Evolutionary conservation across 2,329 filamentous ascomycete genomes (phyloP).

Genomic region (Ceratocystis ficicola): DNA sequence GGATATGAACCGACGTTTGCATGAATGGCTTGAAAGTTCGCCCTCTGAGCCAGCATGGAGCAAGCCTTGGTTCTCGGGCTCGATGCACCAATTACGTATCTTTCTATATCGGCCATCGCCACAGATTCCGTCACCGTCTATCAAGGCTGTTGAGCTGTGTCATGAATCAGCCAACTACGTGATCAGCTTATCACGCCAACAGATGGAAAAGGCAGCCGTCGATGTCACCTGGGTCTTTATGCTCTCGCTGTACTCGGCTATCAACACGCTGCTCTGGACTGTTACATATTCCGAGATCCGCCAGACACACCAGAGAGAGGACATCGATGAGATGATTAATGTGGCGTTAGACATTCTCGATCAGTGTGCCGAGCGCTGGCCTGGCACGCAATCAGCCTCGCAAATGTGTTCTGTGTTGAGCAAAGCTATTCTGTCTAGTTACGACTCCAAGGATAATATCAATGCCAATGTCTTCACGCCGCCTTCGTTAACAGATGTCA

Average conservation of each 20-base stretch:
- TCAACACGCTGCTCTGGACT: constrained; percentile 86
- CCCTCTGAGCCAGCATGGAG: constrained; percentile 62
- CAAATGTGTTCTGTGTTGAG: constrained; percentile 80
- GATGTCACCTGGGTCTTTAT: constrained; percentile 94
- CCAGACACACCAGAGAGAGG: constrained; percentile 55
- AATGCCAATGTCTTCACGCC: constrained; percentile 34
- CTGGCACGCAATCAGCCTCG: constrained; percentile 71
- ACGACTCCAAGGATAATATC: constrained; percentile 46
- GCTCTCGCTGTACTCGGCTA: constrained; percentile 75
- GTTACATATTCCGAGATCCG: constrained; percentile 79
- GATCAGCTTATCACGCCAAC: constrained; percentile 66
- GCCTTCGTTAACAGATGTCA: constrained; percentile 38
- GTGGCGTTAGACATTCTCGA: constrained; percentile 67
- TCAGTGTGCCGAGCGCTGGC: constrained; percentile 77
- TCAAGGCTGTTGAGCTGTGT: constrained; percentile 65
- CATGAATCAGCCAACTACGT: constrained; percentile 74
- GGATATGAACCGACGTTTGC: constrained; percentile 64
- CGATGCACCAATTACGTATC: constrained; percentile 66
- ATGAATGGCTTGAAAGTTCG: constrained; percentile 64
- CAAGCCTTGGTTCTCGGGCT: constrained; percentile 50
- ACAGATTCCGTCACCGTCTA: constrained; percentile 74
- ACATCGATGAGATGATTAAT: constrained; percentile 63
- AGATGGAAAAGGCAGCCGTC: constrained; percentile 61
- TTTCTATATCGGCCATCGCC: constrained; percentile 84
- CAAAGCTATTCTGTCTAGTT: constrained; percentile 75